phyloP scores from a whole-genome alignment of 2,329 filamentous ascomycete species.

The Bertia moriformis region DNA sequence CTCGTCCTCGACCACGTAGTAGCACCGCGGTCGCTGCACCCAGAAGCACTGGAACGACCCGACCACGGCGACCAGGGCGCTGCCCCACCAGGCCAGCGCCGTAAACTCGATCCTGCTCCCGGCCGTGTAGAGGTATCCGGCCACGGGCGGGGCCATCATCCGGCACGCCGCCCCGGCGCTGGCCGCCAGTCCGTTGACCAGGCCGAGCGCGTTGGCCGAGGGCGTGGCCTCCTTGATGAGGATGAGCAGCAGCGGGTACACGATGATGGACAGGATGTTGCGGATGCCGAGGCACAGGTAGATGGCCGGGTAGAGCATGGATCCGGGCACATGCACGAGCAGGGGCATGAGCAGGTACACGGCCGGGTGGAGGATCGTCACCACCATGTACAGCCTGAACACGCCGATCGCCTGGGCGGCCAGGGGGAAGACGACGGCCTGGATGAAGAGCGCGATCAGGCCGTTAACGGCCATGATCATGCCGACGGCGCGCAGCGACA shows the following conservation, averaged over 20 bases:
- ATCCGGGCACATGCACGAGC: constrained; percentile 37
- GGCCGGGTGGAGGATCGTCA: constrained; percentile 45
- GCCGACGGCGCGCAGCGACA: constrained; percentile 47
- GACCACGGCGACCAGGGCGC: constrained; percentile 35
- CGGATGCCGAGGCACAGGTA: constrained; percentile 41
- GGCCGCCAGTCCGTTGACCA: constrained; percentile 51
- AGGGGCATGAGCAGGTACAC: constrained; percentile 44
- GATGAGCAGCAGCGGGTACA: constrained; percentile 54
- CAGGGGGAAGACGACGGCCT: constrained; percentile 45
- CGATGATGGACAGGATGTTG: constrained; percentile 45
- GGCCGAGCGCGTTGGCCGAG: constrained; percentile 37
- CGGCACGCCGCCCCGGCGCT: constrained; percentile 52
- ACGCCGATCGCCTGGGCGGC: constrained; percentile 43
- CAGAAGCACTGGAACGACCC: constrained; percentile 47
- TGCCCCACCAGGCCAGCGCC: constrained; percentile 49
- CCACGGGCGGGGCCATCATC: constrained; percentile 51
- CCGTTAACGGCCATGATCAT: constrained; percentile 45
- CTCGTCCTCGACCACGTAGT: too few species aligned
- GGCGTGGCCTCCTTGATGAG: constrained; percentile 54
- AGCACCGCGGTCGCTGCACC: constrained; percentile 19
- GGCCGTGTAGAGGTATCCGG: constrained; percentile 47
- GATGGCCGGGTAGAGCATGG: constrained; percentile 36
- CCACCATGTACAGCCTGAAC: constrained; percentile 40
- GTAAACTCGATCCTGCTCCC: constrained; percentile 43
- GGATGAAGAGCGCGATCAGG: constrained; percentile 40